These are phyloP conservation scores for Juglanconis oblonga DNA, from an alignment of 2,329 filamentous ascomycete genomes.

Conservation along the genomic window DNA sequence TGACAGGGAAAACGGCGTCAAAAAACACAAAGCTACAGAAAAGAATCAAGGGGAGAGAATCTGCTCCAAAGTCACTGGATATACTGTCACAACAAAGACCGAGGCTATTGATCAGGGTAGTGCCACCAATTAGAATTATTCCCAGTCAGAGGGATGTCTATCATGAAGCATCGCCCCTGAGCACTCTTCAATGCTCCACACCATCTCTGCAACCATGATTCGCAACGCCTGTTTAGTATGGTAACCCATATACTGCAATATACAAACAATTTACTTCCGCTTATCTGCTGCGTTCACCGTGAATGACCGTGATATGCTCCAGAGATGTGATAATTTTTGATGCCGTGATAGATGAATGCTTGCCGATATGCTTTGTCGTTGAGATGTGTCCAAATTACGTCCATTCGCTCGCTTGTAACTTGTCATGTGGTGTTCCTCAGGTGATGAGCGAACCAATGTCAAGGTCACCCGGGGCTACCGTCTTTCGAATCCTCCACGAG, in stretches of 20 bases:
- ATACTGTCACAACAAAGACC: neutral
- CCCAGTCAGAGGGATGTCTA: constrained; percentile 15
- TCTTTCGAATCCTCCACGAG: constrained; percentile 63
- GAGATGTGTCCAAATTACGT: neutral
- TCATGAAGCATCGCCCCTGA: constrained; percentile 17
- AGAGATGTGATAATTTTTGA: constrained; percentile 9
- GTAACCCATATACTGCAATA: constrained; percentile 4
- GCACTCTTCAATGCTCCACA: constrained; percentile 2
- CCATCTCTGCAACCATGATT: constrained; percentile 8
- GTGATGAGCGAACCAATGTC: constrained; percentile 37
- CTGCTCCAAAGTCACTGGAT: neutral
- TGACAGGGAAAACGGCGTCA: neutral
- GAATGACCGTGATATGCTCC: constrained; percentile 15
- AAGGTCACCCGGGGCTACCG: constrained; percentile 31
- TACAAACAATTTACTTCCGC: constrained; percentile 14
- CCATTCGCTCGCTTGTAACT: neutral
- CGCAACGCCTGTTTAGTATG: constrained; percentile 10
- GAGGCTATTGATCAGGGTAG: neutral
- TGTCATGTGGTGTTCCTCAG: neutral
- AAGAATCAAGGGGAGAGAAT: neutral
- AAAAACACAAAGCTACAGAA: neutral
- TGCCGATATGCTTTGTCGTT: constrained; percentile 3
- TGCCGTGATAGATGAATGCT: constrained; percentile 2
- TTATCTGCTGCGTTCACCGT: neutral
- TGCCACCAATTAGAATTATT: constrained; percentile 18